These are phyloP conservation scores for Cordyceps sp. DNA, from an alignment of 2,329 filamentous ascomycete genomes.

Conservation along the genomic window DNA sequence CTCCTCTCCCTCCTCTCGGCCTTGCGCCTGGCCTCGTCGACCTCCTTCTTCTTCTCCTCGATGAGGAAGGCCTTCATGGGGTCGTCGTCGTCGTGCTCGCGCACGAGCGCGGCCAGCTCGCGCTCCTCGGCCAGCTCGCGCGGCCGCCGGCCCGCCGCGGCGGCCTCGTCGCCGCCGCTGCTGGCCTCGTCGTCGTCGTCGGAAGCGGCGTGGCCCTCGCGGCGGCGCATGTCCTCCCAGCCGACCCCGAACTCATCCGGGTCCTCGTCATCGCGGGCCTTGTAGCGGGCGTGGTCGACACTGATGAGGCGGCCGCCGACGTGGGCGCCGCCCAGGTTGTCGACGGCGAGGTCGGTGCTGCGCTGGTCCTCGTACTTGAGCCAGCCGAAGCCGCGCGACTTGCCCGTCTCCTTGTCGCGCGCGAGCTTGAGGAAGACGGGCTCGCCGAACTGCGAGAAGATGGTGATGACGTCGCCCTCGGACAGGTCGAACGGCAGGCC, in stretches of 20 bases:
- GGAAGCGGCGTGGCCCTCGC: slow-evolving; percentile 26
- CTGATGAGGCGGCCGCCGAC: slow-evolving; percentile 66
- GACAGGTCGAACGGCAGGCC: slow-evolving; percentile 83
- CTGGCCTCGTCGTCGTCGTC: slow-evolving; percentile 30
- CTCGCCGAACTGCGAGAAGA: slow-evolving; percentile 95
- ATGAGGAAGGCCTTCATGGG: slow-evolving; percentile 91
- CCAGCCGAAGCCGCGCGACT: slow-evolving; percentile 87
- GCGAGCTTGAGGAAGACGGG: slow-evolving; percentile 84
- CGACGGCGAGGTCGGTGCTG: slow-evolving; percentile 87
- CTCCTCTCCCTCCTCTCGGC: slow-evolving; percentile 30
- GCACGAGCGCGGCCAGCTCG: slow-evolving; percentile 59
- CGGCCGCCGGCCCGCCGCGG: slow-evolving; percentile 26
- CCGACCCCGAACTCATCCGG: slow-evolving; percentile 40
- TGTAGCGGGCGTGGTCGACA: slow-evolving; percentile 90
- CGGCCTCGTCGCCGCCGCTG: slow-evolving; percentile 23
- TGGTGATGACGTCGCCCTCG: slow-evolving; percentile 88
- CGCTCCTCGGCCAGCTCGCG: slow-evolving; percentile 58
- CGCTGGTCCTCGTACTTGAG: slow-evolving; percentile 97
- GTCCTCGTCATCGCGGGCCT: slow-evolving; percentile 65
- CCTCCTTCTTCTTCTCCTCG: slow-evolving; percentile 79
- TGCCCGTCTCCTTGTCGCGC: slow-evolving; percentile 91
- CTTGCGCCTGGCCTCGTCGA: slow-evolving; percentile 48
- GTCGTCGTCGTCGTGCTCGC: slow-evolving; percentile 83
- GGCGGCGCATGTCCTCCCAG: slow-evolving; percentile 41
- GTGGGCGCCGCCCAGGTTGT: slow-evolving; percentile 79